phyloP scores from a whole-genome alignment of 2,329 filamentous ascomycete species.

The Pezicula radicicola region DNA sequence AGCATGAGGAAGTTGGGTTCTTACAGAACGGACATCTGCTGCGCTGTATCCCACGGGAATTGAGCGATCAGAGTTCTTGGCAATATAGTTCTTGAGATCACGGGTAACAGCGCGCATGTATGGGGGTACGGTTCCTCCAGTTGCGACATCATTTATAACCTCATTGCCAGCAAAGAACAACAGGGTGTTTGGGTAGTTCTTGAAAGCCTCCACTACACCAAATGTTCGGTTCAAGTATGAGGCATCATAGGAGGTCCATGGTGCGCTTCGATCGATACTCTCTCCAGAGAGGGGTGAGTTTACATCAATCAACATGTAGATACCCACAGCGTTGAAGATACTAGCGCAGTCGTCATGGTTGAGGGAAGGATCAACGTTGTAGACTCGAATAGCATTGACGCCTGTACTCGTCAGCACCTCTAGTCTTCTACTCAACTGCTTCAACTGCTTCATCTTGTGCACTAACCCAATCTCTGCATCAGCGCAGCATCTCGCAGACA shows the following conservation, averaged over 20 bases:
- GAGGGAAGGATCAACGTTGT: constrained; percentile 62
- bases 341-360: constrained; percentile 66
- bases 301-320: constrained; percentile 68
- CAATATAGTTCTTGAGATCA: constrained; percentile 79
- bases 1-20: too few species aligned
- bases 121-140: constrained; percentile 59
- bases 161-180: constrained; percentile 78
- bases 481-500: constrained; percentile 64
- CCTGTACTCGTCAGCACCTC: constrained; percentile 26
- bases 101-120: constrained; percentile 71
- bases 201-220: constrained; percentile 64
- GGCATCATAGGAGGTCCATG: constrained; percentile 57
- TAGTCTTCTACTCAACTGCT: constrained; percentile 1
- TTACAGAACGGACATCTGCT: constrained; percentile 63
- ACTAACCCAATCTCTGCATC: constrained; percentile 53
- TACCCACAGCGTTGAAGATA: constrained; percentile 60
- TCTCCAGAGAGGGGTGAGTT: constrained; percentile 62
- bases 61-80: constrained; percentile 61
- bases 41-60: constrained; percentile 81
- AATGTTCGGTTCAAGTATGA: constrained; percentile 65
- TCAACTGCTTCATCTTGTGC: neutral
- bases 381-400: constrained; percentile 67
- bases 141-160: constrained; percentile 65
- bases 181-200: constrained; percentile 64
- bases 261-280: constrained; percentile 50